Conservation (phyloP, 305 asterid species). For the Solanum chacoense region DNA sequence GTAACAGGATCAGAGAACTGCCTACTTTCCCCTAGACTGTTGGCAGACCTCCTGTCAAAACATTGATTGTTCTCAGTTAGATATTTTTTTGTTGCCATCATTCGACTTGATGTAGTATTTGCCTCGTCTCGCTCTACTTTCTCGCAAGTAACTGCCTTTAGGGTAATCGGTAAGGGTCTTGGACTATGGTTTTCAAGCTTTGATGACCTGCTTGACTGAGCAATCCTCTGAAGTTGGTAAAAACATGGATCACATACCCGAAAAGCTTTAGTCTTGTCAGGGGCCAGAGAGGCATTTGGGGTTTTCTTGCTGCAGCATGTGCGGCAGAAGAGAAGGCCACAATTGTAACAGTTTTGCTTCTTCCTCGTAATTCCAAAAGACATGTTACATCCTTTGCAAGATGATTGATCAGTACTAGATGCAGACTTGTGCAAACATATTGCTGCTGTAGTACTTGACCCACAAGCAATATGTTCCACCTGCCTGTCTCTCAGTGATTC, state of each 20-base stretch:
- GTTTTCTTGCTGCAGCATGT: conserved; percentile 34
- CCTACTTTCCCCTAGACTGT: conserved; percentile 4
- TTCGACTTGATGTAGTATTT: conserved; percentile 16
- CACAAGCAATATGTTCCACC: conserved; percentile 34
- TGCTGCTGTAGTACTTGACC: conserved; percentile 36
- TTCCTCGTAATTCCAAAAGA: conserved; percentile 34
- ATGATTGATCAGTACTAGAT: conserved; percentile 33
- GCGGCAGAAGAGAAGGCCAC: conserved; percentile 37
- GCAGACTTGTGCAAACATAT: conserved; percentile 39
- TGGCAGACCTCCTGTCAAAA: conserved; percentile 1
- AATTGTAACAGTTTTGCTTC: conserved; percentile 42
- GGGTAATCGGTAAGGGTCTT: conserved; percentile 14
- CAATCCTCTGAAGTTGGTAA: conserved; percentile 15
- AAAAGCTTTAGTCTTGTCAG: conserved; percentile 23
- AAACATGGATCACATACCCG: conserved; percentile 41
- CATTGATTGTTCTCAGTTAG: conserved; percentile 9
- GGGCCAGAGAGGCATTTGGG: conserved; percentile 35
- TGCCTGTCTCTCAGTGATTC: conserved; percentile 31
- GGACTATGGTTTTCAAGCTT: conserved; percentile 18
- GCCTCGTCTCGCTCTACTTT: conserved; percentile 19
- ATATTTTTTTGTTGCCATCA: conserved; percentile 11
- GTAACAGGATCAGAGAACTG: conserved; percentile 6
- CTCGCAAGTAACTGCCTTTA: conserved; percentile 11
- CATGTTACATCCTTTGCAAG: conserved; percentile 33
- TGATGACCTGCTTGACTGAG: conserved; percentile 10